These are phyloP conservation scores for Vicia faba DNA, from an alignment of 306 rosid species.

Conservation along the genomic window DNA sequence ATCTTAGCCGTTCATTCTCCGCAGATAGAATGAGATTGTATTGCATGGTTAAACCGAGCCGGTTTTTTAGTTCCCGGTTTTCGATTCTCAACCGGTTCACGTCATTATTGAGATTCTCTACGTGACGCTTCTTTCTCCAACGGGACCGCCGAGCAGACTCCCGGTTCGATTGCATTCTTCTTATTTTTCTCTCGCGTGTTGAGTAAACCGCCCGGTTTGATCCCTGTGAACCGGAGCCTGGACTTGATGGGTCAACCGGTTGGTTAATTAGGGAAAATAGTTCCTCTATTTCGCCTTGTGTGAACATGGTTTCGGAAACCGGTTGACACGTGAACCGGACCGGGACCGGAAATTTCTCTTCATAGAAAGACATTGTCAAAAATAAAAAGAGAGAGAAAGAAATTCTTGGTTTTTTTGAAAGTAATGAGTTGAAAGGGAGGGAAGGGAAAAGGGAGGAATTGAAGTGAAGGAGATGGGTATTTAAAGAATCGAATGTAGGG, in stretches of 20 bases:
- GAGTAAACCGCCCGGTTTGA: slow-evolving; percentile 54
- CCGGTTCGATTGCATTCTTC: slow-evolving; percentile 65
- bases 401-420: slow-evolving; percentile 22
- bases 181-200: slow-evolving; percentile 44
- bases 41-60: slow-evolving; percentile 40
- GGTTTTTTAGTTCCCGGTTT: slow-evolving; percentile 61
- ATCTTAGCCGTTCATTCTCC: slow-evolving; percentile 55
- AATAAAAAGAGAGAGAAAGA: neutral
- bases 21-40: slow-evolving; percentile 40
- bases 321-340: slow-evolving; percentile 32
- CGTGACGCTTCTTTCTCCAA: slow-evolving; percentile 66
- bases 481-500: slow-evolving; percentile 43
- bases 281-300: slow-evolving; percentile 50
- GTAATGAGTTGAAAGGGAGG: slow-evolving; percentile 45
- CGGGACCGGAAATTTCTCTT: slow-evolving; percentile 35
- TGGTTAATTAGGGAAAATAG: slow-evolving; percentile 47
- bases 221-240: slow-evolving; percentile 57
- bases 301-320: slow-evolving; percentile 36
- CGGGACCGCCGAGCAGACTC: slow-evolving; percentile 75
- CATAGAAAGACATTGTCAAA: slow-evolving; percentile 33
- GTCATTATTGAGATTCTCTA: slow-evolving; percentile 52
- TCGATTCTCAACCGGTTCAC: slow-evolving; percentile 42
- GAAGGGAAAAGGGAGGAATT: slow-evolving; percentile 68
- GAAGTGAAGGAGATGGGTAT: slow-evolving; percentile 43
- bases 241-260: slow-evolving; percentile 39